These are phyloP conservation scores for Quercus glauca DNA, from an alignment of 306 rosid genomes.

Conservation along the genomic window DNA sequence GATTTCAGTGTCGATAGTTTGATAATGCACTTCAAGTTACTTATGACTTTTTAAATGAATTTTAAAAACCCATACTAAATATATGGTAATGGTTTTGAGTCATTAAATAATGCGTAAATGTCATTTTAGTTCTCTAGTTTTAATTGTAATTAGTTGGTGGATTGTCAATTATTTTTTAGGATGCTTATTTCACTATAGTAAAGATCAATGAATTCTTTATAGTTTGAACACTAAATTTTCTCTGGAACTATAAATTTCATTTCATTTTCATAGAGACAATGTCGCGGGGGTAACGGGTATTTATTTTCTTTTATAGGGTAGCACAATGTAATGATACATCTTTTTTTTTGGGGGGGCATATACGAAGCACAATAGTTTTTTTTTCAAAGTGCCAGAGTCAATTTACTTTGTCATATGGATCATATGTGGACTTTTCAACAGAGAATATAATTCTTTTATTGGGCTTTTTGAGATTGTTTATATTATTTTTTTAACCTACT, in stretches of 20 bases:
- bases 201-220: not conserved
- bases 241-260: not conserved
- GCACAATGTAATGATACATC: not conserved
- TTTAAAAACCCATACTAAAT: not conserved
- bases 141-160: no score
- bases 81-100: not conserved
- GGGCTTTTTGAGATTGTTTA: not conserved
- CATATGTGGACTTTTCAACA: not conserved
- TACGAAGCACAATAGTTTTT: no score
- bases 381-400: no score
- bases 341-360: not conserved
- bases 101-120: not conserved
- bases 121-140: not conserved
- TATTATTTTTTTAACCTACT: not conserved
- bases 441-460: not conserved
- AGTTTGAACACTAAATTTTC: not conserved
- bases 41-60: not conserved
- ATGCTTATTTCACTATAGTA: not conserved
- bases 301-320: not conserved
- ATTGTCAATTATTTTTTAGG: not conserved
- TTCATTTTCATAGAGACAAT: not conserved
- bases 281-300: not conserved
- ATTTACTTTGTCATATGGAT: not conserved
- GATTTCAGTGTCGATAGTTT: conserved; percentile 5
- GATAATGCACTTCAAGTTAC: not conserved